Base-by-base conservation (phyloP, 305 asterid species). In the Solanum aculeatissimum region DNA sequence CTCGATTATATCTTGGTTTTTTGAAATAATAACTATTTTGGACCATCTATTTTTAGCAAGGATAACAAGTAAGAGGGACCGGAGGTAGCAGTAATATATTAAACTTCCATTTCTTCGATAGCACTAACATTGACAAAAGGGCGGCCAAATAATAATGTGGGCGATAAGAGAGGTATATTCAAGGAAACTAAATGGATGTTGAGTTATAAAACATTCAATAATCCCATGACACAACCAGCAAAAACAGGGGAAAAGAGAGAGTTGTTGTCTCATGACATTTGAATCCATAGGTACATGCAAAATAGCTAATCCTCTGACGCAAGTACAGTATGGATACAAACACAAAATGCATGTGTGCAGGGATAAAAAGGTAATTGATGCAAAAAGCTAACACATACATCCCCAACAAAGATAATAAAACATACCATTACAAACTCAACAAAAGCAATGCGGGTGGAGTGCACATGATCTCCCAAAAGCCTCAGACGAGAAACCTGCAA, bases 391-490 rank as follows among this genome's bases (percentile, higher is more conserved):
- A 23, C 42, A 74, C 23, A 0, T 21, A 66, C 19, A 60, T 65
- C 23, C 45, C 68, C 47, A 78, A 25, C 49, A 78, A 53, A 78
- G 51, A 78, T 54, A 19, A 78, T 18, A 53, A 77, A 21, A 72
- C 94, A 66, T 91, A 95, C 98, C 96, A 91, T 88, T 84, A 65
- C 87, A 88, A 96, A 96, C 85, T 96, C 98, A 83, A 96, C 98
- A 87, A 96, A 96, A 83, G 98, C 99, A 86, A 96, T 96, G 82
- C 97, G 90, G 45, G 97, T 94, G 32, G 97, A 92, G 92, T 94
- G 99, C 93, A 93, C 90, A 83, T 94, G 95, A 89, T 96, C 99
- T 78, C 98, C 98, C 90, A 94, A 89, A 87, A 96, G 98, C 98
- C 96, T 93, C 89, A 94, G 91, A 66, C 97, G 96, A 83, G 99